Percentiles rank a stretch among this genome's conserved stretches.
Evolutionary conservation across 768 basidiomycete species (phyloP).

Genomic region (Leucogyrophana mollusca): DNA sequence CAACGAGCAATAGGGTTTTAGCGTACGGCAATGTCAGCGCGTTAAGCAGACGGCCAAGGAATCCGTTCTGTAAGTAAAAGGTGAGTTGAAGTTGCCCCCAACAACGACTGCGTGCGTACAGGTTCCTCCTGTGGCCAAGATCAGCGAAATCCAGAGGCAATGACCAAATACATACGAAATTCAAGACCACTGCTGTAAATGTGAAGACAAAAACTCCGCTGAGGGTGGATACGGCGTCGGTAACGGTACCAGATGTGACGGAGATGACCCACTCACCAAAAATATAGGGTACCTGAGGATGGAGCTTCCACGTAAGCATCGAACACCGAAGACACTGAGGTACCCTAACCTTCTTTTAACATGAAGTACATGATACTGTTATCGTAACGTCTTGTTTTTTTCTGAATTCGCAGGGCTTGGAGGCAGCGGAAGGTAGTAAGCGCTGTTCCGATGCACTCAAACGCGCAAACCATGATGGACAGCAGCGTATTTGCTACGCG

Average conservation of each 20-base stretch:
- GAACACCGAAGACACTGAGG: background rate
- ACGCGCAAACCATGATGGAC: constrained; percentile 17
- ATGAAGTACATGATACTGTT: constrained; percentile 7
- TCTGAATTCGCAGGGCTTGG: constrained; percentile 9
- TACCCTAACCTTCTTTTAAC: constrained; percentile 4
- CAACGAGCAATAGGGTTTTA: background rate
- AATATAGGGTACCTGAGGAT: constrained; percentile 3
- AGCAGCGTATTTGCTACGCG: constrained; percentile 13
- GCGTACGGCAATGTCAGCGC: constrained; percentile 13
- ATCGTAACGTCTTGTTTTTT: background rate
- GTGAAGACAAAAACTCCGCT: constrained; percentile 11
- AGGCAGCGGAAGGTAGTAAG: constrained; percentile 15
- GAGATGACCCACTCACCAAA: background rate
- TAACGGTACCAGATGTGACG: background rate
- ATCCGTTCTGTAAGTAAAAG: constrained; percentile 3
- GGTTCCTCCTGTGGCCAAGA: background rate
- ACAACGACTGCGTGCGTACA: no score
- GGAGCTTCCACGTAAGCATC: no score
- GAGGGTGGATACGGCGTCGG: background rate
- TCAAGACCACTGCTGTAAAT: constrained; percentile 11
- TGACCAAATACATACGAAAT: constrained; percentile 13
- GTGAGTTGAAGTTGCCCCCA: background rate
- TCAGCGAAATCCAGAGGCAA: background rate
- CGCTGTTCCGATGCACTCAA: constrained; percentile 13
- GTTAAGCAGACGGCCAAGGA: constrained; percentile 13